Evolutionary conservation across 345 rosid species (phyloP).

Genomic region (Euphorbia pulcherrima): DNA sequence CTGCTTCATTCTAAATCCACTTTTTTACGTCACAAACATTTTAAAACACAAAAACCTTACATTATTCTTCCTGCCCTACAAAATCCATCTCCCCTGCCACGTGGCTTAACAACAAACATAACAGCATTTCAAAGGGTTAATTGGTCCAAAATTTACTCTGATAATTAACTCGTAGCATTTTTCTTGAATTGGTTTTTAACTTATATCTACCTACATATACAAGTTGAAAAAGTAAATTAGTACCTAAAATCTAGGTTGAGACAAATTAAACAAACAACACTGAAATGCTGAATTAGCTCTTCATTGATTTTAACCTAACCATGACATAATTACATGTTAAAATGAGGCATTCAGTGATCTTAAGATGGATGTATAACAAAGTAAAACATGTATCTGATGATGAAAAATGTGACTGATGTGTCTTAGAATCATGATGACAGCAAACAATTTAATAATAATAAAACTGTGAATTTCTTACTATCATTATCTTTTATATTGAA

Average conservation of each 20-base stretch:
- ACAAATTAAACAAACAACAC: too few relatives aligned
- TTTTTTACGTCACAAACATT: not conserved
- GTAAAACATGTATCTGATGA: not conserved
- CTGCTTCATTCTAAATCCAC: not conserved
- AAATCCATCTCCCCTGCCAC: not conserved
- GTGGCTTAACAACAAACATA: too few relatives aligned
- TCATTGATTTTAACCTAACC: slow-evolving; percentile 7
- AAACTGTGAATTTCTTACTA: not conserved
- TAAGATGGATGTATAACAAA: not conserved
- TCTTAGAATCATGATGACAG: not conserved
- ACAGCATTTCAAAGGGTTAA: too few relatives aligned
- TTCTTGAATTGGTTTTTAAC: too few relatives aligned
- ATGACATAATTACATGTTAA: not conserved
- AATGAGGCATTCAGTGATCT: not conserved
- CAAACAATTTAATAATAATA: not conserved
- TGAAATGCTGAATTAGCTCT: too few relatives aligned
- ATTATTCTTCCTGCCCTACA: slow-evolving; percentile 4
- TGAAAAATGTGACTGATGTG: not conserved
- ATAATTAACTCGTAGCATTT: too few relatives aligned
- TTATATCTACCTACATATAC: too few relatives aligned
- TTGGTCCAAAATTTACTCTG: too few relatives aligned
- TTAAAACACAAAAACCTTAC: not conserved
- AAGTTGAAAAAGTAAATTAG: too few relatives aligned
- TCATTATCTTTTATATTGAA: not conserved
- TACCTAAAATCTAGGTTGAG: too few relatives aligned